These are phyloP conservation scores for Bacterosira constricta DNA, from an alignment of 108 stramenopile species.

Conservation along the genomic window DNA sequence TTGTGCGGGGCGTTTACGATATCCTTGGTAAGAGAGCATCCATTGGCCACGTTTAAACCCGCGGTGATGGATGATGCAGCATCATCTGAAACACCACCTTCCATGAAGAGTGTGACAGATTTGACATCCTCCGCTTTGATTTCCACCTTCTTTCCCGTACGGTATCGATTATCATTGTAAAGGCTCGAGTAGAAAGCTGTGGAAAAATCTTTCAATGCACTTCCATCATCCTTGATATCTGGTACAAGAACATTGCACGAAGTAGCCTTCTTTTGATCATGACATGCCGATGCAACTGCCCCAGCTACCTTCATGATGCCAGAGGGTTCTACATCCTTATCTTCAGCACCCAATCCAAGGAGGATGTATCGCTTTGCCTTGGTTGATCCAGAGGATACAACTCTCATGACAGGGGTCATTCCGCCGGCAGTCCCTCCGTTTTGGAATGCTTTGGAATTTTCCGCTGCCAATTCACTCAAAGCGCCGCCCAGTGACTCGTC, in stretches of 20 bases:
- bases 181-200: slow-evolving; percentile 62
- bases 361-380: slow-evolving; percentile 63
- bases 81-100: slow-evolving; percentile 11
- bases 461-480: slow-evolving; percentile 62
- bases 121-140: slow-evolving; percentile 70
- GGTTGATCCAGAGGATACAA: slow-evolving; percentile 28
- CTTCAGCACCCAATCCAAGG: slow-evolving; percentile 65
- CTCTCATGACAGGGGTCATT: slow-evolving; percentile 65
- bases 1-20: slow-evolving; percentile 98
- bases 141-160: slow-evolving; percentile 71
- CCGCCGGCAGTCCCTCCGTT: slow-evolving; percentile 76
- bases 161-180: slow-evolving; percentile 86
- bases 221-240: slow-evolving; percentile 5
- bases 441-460: slow-evolving; percentile 82
- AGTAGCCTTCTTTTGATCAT: slow-evolving; percentile 71
- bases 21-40: slow-evolving; percentile 81
- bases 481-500: slow-evolving; percentile 73
- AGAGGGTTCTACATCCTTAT: slow-evolving; percentile 44
- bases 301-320: slow-evolving; percentile 56
- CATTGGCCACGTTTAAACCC: slow-evolving; percentile 66
- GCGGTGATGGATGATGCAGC: slow-evolving; percentile 46
- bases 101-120: slow-evolving; percentile 58
- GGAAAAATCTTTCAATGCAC: slow-evolving; percentile 52
- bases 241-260: slow-evolving; percentile 64
- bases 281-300: slow-evolving; percentile 70